Evolutionary conservation across 1,139 yeast genomes (phyloP), one percentile per base, ranked within the genome.

Genomic region (Lodderomyces beijingensis): DNA sequence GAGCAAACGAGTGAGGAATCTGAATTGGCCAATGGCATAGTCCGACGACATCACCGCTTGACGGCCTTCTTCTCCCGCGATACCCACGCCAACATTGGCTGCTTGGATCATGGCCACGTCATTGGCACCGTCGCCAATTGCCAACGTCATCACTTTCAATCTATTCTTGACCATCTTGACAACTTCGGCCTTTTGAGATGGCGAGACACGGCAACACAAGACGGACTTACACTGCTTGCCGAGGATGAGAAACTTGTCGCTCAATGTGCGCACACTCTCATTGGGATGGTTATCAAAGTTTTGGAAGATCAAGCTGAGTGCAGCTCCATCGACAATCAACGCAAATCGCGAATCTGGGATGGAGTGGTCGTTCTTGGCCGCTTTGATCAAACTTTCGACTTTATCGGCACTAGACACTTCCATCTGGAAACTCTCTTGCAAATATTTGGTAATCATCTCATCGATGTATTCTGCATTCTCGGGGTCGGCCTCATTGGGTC

Each of bases 31-130:
- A 43, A 77, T 57, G n/a, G 78, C 82, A 50, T 76, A 77, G 53
- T 77, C 83, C 1, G 81, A 71, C 2, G 80, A 73, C 82, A 77
- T 77, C 7, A 72, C 82, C 1, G 82, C 82, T 50, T 76, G 82
- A 45, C 82, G 57, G 42, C 83, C 83, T 55, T 77, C 83, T 54
- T 76, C 81, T 40, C 83, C 83, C 4, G 81, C 83, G 45, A 77
- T 77, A 45, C 83, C 83, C 30, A 77, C 74, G 35, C 83, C 83
- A 30, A 77, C 74, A 51, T 77, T 71, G 3, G 83, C 79, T 7
- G 80, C 73, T 52, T 77, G 83, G 42, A 77, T 77, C 83, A 77
- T 77, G 6, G 83, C 79, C 31, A 77, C 83, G 53, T 77, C 83
- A 49, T 77, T 77, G 15, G 83, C 80, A 40, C 83, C 83, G 54